Evolutionary conservation across 2,329 filamentous ascomycete genomes (phyloP).

Genomic region (Ophiostoma fasciatum): DNA sequence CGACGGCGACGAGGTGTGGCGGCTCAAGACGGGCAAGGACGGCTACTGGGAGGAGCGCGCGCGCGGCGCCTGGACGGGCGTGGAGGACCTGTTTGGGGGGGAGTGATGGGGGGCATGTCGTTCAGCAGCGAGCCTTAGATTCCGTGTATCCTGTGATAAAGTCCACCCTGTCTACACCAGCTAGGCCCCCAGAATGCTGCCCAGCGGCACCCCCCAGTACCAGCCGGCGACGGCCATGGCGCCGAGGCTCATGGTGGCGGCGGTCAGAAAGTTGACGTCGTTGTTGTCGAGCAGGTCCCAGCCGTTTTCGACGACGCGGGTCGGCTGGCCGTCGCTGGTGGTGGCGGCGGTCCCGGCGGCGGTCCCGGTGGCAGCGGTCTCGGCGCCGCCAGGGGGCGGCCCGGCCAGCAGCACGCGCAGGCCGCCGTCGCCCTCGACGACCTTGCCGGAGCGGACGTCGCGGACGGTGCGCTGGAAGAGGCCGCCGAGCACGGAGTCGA

Average conservation of each 20-base stretch:
- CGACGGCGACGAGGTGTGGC: constrained; percentile 56
- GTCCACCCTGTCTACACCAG: too few species aligned
- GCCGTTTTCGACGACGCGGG: constrained; percentile 49
- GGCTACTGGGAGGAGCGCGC: constrained; percentile 86
- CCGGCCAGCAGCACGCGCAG: constrained; percentile 32
- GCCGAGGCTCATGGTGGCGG: constrained; percentile 60
- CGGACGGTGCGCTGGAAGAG: constrained; percentile 74
- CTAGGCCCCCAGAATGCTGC: constrained; percentile 22
- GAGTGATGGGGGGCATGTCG: background rate
- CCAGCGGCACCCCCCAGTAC: constrained; percentile 43
- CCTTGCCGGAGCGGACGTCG: constrained; percentile 69
- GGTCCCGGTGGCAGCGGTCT: constrained; percentile 8
- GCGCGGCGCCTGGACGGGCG: constrained; percentile 48
- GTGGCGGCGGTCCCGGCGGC: constrained; percentile 20
- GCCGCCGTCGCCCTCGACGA: constrained; percentile 77
- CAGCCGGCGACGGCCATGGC: constrained; percentile 53
- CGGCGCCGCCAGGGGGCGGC: constrained; percentile 4
- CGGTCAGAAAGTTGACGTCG: constrained; percentile 89
- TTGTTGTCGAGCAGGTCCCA: constrained; percentile 83
- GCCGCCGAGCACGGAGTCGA: constrained; percentile 81
- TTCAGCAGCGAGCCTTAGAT: too few species aligned
- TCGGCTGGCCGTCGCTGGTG: constrained; percentile 38
- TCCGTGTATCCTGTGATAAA: too few species aligned
- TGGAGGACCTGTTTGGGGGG: constrained; percentile 33
- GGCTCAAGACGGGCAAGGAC: constrained; percentile 64